Percentiles rank a stretch among this genome's conserved stretches.
phyloP scores from a whole-genome alignment of 768 basidiomycete genomes.

The Amylocystis lapponica region DNA sequence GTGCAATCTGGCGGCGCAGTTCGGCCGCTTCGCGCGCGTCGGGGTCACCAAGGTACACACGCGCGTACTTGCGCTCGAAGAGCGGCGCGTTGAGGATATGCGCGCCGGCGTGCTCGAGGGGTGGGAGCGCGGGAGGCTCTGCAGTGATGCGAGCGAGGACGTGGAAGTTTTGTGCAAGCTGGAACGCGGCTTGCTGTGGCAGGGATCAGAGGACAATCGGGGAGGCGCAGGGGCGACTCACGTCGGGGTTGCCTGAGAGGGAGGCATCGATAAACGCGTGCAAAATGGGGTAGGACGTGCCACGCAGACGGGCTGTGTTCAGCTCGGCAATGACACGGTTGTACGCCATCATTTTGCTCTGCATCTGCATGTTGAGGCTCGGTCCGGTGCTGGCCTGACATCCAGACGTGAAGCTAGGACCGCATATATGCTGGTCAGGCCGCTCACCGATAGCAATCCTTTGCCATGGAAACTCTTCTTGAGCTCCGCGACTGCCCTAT shows the following conservation, averaged over 20 bases:
- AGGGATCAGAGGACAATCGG: background rate
- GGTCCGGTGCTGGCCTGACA: constrained; percentile 41
- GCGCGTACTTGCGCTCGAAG: constrained; percentile 78
- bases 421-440: too few relatives aligned
- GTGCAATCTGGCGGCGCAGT: constrained; percentile 68
- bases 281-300: constrained; percentile 69
- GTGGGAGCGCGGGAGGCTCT: constrained; percentile 71
- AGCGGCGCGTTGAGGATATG: constrained; percentile 78
- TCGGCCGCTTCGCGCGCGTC: constrained; percentile 61
- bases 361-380: constrained; percentile 70
- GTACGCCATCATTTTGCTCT: constrained; percentile 95
- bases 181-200: constrained; percentile 39
- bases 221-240: constrained; percentile 28
- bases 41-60: constrained; percentile 61
- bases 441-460: constrained; percentile 46
- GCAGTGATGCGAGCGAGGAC: constrained; percentile 70
- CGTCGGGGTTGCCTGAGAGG: constrained; percentile 50
- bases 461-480: constrained; percentile 60
- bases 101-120: constrained; percentile 72
- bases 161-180: constrained; percentile 67
- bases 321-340: constrained; percentile 76
- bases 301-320: constrained; percentile 67
- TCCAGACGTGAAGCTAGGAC: too few relatives aligned
- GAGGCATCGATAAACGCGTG: constrained; percentile 69
- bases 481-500: constrained; percentile 48